phyloP scores from a whole-genome alignment of 1,284 basidiomycete species.

The Pholiota adiposa region DNA sequence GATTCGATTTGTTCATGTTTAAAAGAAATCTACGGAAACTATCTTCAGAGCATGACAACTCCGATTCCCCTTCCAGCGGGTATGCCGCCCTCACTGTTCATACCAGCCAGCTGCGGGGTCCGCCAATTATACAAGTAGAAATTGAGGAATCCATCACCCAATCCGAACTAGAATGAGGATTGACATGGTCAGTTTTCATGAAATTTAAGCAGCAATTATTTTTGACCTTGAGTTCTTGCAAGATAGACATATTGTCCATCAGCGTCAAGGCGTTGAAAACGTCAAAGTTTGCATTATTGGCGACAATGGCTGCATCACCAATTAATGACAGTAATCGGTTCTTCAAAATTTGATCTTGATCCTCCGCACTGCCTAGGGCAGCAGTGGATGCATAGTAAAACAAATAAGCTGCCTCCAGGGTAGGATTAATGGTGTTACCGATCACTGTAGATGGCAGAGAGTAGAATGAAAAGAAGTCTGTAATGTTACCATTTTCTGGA shows the following conservation, averaged over 20 bases:
- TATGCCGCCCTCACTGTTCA: conserved; percentile 52
- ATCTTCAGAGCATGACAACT: conserved; percentile 71
- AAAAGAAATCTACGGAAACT: neutral
- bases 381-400: conserved; percentile 86
- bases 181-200: neutral
- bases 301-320: conserved; percentile 79
- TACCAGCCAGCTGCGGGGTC: conserved; percentile 77
- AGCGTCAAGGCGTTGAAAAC: conserved; percentile 95
- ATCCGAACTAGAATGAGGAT: conserved; percentile 74
- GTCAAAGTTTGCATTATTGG: conserved; percentile 87
- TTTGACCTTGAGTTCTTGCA: conserved; percentile 81
- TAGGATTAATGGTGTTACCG: conserved; percentile 59
- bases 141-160: conserved; percentile 88
- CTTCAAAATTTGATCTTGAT: conserved; percentile 67
- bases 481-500: conserved; percentile 81
- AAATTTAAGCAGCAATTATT: conserved; percentile 11
- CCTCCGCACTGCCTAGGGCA: conserved; percentile 61
- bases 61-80: conserved; percentile 75
- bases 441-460: conserved; percentile 93
- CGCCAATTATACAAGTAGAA: conserved; percentile 96
- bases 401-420: conserved; percentile 90
- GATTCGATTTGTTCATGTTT: no score
- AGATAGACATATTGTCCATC: conserved; percentile 90
- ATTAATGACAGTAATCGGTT: conserved; percentile 76
- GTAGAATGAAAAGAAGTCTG: conserved; percentile 98